phyloP scores from a whole-genome alignment of 2,329 filamentous ascomycete species.

The Sclerotinia sclerotiorum region DNA sequence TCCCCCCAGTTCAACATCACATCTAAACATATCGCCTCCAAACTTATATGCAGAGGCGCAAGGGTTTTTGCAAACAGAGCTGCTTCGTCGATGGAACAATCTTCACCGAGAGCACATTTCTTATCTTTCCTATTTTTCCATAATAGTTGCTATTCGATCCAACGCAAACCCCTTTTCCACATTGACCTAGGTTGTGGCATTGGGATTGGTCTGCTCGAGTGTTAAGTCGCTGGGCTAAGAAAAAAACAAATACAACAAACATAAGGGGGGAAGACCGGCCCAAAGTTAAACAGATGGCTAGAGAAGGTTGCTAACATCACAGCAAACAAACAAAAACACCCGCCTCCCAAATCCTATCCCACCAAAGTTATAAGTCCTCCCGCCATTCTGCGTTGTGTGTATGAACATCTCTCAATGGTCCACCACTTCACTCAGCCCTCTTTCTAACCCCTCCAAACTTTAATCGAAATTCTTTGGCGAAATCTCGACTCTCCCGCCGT shows the following conservation, averaged over 20 bases:
- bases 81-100: constrained; percentile 25
- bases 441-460: constrained; percentile 8
- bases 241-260: neutral
- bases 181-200: neutral
- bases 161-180: neutral
- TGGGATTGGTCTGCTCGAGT: neutral
- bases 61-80: neutral
- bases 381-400: constrained; percentile 8
- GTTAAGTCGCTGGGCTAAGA: neutral
- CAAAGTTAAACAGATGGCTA: neutral
- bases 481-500: neutral
- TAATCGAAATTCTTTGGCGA: neutral
- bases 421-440: constrained; percentile 18
- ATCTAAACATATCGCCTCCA: constrained; percentile 12
- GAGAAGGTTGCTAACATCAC: neutral
- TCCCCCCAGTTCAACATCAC: constrained; percentile 10
- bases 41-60: constrained; percentile 20
- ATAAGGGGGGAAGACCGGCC: neutral
- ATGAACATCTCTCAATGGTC: constrained; percentile 12
- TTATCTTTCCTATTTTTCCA: constrained; percentile 22
- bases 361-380: neutral
- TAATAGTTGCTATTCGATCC: neutral
- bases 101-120: constrained; percentile 17
- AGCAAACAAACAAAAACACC: neutral
- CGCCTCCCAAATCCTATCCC: neutral